Conservation (phyloP, 495 filamentous ascomycete genomes). For the Hyaloscypha hepaticicola region DNA sequence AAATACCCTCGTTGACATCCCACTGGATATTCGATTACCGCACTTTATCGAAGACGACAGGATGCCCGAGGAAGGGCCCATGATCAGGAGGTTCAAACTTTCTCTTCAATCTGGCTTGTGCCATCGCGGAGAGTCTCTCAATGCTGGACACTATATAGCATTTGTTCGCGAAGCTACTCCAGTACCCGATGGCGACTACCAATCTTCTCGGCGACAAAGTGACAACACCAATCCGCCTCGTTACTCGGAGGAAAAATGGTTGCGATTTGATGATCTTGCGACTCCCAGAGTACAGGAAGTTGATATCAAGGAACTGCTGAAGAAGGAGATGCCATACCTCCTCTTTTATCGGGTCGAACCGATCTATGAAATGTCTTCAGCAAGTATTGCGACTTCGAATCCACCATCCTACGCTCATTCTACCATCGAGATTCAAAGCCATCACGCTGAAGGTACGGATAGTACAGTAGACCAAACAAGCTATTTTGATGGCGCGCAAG, state of each 20-base stretch:
- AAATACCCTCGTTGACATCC: slow-evolving; percentile 86
- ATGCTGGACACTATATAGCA: slow-evolving; percentile 89
- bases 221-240: slow-evolving; percentile 47
- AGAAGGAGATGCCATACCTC: slow-evolving; percentile 87
- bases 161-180: slow-evolving; percentile 68
- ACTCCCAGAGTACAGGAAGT: slow-evolving; percentile 68
- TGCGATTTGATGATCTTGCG: slow-evolving; percentile 85
- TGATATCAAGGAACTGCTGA: slow-evolving; percentile 69
- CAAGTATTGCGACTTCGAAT: slow-evolving; percentile 13
- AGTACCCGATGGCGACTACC: slow-evolving; percentile 50
- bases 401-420: slow-evolving; percentile 41
- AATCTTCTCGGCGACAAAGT: slow-evolving; percentile 51
- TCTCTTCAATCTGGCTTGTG: slow-evolving; percentile 87
- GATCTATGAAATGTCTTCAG: slow-evolving; percentile 63
- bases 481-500: slow-evolving; percentile 32
- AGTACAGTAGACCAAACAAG: slow-evolving; percentile 40
- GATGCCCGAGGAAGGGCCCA: slow-evolving; percentile 45
- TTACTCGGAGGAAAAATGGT: slow-evolving; percentile 70
- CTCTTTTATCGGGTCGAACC: slow-evolving; percentile 94
- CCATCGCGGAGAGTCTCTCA: slow-evolving; percentile 83
- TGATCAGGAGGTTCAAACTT: slow-evolving; percentile 83
- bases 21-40: slow-evolving; percentile 80
- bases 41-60: slow-evolving; percentile 86
- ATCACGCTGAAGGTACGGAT: slow-evolving; percentile 34
- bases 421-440: slow-evolving; percentile 38